Evolutionary conservation across 441 rosid species (phyloP), one percentile per base, ranked within the genome.

Genomic region (Kokia cookei): DNA sequence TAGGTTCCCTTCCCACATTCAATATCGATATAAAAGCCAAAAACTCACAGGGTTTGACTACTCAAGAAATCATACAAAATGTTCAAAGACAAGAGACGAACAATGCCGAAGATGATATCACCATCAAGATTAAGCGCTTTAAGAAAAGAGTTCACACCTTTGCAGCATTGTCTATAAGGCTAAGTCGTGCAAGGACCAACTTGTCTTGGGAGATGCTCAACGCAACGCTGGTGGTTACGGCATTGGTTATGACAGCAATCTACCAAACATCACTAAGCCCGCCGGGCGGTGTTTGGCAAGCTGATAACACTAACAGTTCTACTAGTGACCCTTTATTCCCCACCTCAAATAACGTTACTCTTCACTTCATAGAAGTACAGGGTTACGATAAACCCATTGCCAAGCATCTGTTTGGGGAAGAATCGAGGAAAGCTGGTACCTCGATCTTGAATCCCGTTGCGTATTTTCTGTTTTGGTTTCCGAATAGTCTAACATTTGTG

Each of bases 151-250:
- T 22, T 10, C 9, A 2, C 4, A 14, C 0, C 10, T 3, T 22
- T 0, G 29, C 66, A 65, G 42, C 35, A 32, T 0, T 24, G 40
- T 11, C 17, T 22, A 58, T 71, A 47, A 7, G 3, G 15, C 15
- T 43, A 43, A 67, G 59, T 2, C 70, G 85, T 2, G 53, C 12
- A 29, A 70, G 65, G 50, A 64, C 19, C 26, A 19, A 72, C 2
- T 73, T 66, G 42, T 61, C 85, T 10, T 15, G 26, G 27, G 80
- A 74, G 10, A 35, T 64, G 61, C 66, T 76, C 51, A 78, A 32
- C 4, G 78, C 77, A 0, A 32, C 79, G 50, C 45, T 83, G 35
- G 88, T 85, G 62, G 78, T 83, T 26, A 74, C 64, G 1, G 80
- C 72, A 1, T n/a, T 82, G 45, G 73, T 78, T 61, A 76, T 79